Evolutionary conservation across 805 yeast genomes (phyloP), one percentile per base, ranked within the genome.

Genomic region (Metschnikowia aberdeeniae): DNA sequence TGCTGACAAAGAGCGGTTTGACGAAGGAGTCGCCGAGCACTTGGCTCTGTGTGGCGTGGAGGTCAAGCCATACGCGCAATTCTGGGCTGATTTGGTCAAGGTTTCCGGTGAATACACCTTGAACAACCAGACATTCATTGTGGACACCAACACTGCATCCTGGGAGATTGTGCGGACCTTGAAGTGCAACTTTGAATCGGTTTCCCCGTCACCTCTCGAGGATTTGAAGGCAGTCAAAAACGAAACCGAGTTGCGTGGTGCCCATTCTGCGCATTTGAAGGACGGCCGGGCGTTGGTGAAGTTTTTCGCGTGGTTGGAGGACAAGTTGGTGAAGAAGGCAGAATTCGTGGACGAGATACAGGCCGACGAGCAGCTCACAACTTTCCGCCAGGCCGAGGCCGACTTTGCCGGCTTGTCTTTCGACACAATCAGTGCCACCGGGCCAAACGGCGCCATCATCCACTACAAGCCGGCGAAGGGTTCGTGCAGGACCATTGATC

Each of bases 361-460:
- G 49, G 89, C 82, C 14, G 81, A 80, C 58, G 75, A 77, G 11
- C 72, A 76, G 59, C 53, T 64, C 52, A 51, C 69, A 19, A 60
- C 60, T 42, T 64, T 64, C 54, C 63, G 74, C 53, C 46, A 67
- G 42, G 54, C 63, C 49, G 78, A 75, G 46, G 64, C 70, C 33
- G 66, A 75, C 50, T 80, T 76, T 56, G 73, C 68, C 17, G 93
- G 90, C 0, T 73, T 80, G 36, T 81, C 89, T 3, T 86, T 86
- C 62, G 81, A 78, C 40, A 85, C 93, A 0, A 85, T 86, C 39
- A 80, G 88, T 42, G 78, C 89, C 5, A 73, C 87, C 1, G 93
- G 92, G 0, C 71, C 88, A 10, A 86, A 85, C 60, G 86, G 88
- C 7, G 86, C 93, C 1, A 70, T 86, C 27, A 83, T 86, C 49